phyloP scores from a whole-genome alignment of 148 eudicot genomes.

The Amaranthus palmeri region DNA sequence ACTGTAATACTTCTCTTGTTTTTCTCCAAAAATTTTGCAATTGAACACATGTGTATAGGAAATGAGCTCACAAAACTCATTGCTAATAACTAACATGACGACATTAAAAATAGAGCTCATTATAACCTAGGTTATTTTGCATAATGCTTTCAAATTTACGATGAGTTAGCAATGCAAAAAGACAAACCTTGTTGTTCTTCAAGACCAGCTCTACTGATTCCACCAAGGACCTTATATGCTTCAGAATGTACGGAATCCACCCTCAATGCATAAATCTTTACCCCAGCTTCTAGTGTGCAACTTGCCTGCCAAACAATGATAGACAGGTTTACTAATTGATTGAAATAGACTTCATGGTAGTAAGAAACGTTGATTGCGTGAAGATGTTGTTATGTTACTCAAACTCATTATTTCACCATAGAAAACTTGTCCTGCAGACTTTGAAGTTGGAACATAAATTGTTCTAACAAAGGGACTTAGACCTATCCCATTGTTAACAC shows the following conservation, averaged over 20 bases:
- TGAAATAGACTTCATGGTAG: not conserved
- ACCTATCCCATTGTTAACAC: no score
- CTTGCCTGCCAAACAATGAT: constrained; percentile 49
- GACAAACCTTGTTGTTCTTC: constrained; percentile 57
- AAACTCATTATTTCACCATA: no score
- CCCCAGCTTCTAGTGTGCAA: constrained; percentile 97
- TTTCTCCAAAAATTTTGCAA: not conserved
- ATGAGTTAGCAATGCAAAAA: not conserved
- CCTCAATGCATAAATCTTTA: constrained; percentile 87
- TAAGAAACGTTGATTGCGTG: not conserved
- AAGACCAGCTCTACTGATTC: constrained; percentile 86
- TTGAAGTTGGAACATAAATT: no score
- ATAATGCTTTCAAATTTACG: not conserved
- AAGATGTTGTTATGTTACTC: no score
- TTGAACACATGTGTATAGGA: not conserved
- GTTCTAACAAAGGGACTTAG: no score
- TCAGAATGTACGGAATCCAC: constrained; percentile 97
- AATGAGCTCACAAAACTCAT: not conserved
- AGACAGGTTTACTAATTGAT: not conserved
- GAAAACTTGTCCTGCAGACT: no score
- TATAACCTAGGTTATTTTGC: not conserved
- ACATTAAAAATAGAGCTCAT: not conserved
- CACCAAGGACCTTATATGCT: constrained; percentile 97
- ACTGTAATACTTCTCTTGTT: not conserved
- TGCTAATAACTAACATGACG: constrained; percentile 4